Percentiles rank a stretch among this genome's conserved stretches.
Evolutionary conservation across 805 yeast genomes (phyloP).

Genomic region (Candida coleopterorum): DNA sequence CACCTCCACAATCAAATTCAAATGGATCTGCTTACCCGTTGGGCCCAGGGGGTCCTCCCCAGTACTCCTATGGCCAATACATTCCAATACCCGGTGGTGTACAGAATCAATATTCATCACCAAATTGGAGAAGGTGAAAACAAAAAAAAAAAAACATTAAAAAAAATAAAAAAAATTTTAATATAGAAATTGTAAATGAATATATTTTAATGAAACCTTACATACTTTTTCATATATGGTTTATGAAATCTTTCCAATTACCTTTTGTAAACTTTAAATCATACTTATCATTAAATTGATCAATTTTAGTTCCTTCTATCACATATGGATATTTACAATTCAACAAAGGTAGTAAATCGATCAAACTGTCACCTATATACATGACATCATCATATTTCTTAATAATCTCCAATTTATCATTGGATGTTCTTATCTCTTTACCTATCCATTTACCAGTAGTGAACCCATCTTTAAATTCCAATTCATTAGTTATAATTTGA

Average conservation of each 20-base stretch:
- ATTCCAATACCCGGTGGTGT: conserved; percentile 31
- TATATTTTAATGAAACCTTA: too few relatives aligned
- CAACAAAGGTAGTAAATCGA: conserved; percentile 51
- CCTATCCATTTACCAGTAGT: conserved; percentile 28
- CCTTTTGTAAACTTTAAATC: conserved; percentile 5
- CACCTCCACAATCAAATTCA: conserved; percentile 19
- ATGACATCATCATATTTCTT: conserved; percentile 16
- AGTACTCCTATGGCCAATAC: conserved; percentile 33
- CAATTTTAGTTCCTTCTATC: conserved; percentile 34
- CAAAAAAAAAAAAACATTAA: too few relatives aligned
- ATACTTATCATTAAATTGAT: conserved; percentile 8
- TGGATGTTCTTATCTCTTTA: conserved; percentile 43
- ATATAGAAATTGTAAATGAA: neutral
- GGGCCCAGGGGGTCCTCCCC: conserved; percentile 29
- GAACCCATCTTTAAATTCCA: conserved; percentile 27
- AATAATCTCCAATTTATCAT: conserved; percentile 40
- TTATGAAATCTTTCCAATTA: conserved; percentile 6
- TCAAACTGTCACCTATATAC: conserved; percentile 61
- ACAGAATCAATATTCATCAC: conserved; percentile 6
- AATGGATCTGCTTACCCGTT: conserved; percentile 13
- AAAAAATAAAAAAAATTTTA: too few relatives aligned
- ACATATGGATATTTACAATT: conserved; percentile 45
- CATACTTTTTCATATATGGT: too few relatives aligned
- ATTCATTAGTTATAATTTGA: conserved; percentile 46
- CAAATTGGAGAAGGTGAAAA: conserved; percentile 22